A percentile compares a stretch with the other conserved stretches of the same genome.
Conservation (phyloP, 108 stramenopile genomes). For the Fistulifera pelliculosa region DNA sequence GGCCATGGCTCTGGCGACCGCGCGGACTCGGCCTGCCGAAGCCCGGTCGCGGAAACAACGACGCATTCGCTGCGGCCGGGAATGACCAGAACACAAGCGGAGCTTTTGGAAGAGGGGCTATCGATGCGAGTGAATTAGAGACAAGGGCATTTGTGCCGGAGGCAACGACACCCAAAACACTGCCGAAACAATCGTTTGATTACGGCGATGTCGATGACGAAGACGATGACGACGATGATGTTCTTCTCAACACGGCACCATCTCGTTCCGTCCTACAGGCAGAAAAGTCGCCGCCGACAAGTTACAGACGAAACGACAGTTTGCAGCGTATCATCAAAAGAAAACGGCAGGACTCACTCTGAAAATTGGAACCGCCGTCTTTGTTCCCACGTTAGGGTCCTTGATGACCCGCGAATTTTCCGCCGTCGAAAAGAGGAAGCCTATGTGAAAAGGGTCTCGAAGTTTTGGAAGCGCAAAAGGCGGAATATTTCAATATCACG, state of each 20-base stretch:
- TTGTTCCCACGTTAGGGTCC: conserved; percentile 22
- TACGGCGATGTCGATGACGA: conserved; percentile 17
- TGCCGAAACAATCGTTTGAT: background rate
- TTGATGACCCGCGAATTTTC: conserved; percentile 20
- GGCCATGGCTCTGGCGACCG: too few relatives aligned
- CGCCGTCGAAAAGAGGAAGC: conserved; percentile 28
- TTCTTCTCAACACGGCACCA: background rate
- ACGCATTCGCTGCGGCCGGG: conserved; percentile 24
- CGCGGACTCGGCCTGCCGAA: too few relatives aligned
- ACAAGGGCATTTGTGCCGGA: background rate
- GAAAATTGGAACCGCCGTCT: conserved; percentile 15
- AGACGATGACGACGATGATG: conserved; percentile 12
- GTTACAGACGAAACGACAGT: conserved; percentile 2
- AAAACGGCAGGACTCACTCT: conserved; percentile 4
- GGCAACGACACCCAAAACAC: conserved; percentile 3
- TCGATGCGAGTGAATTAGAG: conserved; percentile 1
- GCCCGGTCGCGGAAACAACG: too few relatives aligned
- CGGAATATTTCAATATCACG: conserved; percentile 31
- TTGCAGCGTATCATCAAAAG: conserved; percentile 6
- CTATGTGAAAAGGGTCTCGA: conserved; percentile 32
- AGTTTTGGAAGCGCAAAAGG: conserved; percentile 26
- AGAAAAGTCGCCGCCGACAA: background rate
- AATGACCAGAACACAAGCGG: conserved; percentile 24
- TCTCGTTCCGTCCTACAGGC: background rate
- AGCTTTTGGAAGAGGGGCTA: conserved; percentile 15